Conservation (phyloP, 257 asterid genomes). For the Fraxinus pennsylvanica region DNA sequence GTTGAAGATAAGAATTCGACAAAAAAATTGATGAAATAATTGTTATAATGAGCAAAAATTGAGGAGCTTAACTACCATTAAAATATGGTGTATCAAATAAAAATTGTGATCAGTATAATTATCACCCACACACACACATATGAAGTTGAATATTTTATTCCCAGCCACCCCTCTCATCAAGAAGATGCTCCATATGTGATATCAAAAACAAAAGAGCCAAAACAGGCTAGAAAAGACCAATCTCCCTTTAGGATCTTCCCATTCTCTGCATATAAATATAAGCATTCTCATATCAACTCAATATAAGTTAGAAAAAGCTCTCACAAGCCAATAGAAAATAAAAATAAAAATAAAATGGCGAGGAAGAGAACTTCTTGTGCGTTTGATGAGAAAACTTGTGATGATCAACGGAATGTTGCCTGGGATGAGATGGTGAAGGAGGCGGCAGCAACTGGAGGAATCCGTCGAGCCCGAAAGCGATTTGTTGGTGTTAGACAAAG, state of each 20-base stretch:
- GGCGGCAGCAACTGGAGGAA: slow-evolving; percentile 52
- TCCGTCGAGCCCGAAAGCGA: slow-evolving; percentile 51
- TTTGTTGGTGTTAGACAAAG: slow-evolving; percentile 79
- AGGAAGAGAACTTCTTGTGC: slow-evolving; percentile 57
- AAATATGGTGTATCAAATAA: too few relatives aligned
- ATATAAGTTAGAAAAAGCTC: background rate
- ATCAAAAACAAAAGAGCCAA: slow-evolving; percentile 18
- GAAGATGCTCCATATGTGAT: slow-evolving; percentile 23
- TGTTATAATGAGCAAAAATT: too few relatives aligned
- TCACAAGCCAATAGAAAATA: background rate
- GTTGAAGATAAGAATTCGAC: too few relatives aligned
- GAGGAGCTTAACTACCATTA: too few relatives aligned
- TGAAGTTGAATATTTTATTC: background rate
- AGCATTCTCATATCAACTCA: slow-evolving; percentile 24
- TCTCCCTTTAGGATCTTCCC: slow-evolving; percentile 11
- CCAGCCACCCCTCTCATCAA: background rate
- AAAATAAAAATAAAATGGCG: slow-evolving; percentile 43
- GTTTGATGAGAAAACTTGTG: slow-evolving; percentile 25
- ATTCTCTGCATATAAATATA: slow-evolving; percentile 28
- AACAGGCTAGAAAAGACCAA: slow-evolving; percentile 30
- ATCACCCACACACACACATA: too few relatives aligned
- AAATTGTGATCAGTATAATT: too few relatives aligned
- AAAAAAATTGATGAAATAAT: too few relatives aligned
- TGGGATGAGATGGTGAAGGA: slow-evolving; percentile 62
- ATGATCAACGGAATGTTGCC: slow-evolving; percentile 28